Conservation (phyloP, 31 red algal genomes). For the Endocladia muricata region DNA sequence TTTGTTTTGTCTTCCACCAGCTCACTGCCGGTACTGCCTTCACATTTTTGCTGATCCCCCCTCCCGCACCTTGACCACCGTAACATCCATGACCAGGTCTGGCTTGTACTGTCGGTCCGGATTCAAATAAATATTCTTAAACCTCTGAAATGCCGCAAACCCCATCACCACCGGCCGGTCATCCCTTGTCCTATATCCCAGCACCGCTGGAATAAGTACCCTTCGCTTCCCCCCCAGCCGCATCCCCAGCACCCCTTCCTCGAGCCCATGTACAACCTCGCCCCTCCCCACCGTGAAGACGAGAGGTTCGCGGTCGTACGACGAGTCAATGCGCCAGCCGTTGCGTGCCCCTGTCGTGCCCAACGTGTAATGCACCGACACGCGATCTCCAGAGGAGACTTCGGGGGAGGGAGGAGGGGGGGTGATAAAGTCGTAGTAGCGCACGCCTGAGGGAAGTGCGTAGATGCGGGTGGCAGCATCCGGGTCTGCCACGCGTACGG, state of each 20-base stretch:
- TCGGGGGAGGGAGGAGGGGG: not conserved
- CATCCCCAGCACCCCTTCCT: conserved; percentile 75
- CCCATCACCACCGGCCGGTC: conserved; percentile 57
- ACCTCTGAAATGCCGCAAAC: conserved; percentile 75
- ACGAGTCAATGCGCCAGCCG: conserved; percentile 66
- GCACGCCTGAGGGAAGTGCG: conserved; percentile 26
- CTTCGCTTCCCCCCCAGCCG: conserved; percentile 64
- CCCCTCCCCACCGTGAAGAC: conserved; percentile 55
- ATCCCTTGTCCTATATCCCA: conserved; percentile 50
- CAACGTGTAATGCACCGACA: conserved; percentile 62
- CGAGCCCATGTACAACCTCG: conserved; percentile 65
- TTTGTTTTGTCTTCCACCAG: no score
- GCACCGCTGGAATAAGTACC: conserved; percentile 42
- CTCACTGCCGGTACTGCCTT: no score
- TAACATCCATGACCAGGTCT: conserved; percentile 58
- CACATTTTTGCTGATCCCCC: not conserved
- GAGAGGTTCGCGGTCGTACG: conserved; percentile 59
- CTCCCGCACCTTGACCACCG: not conserved
- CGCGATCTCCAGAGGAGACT: conserved; percentile 5
- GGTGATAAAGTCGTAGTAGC: conserved; percentile 53
- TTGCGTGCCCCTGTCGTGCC: conserved; percentile 63
- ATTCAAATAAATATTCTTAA: conserved; percentile 79
- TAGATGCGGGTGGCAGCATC: conserved; percentile 10
- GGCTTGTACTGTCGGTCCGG: conserved; percentile 48
- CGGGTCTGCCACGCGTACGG: conserved; percentile 36